These are phyloP conservation scores for Leishmania tropica DNA, from an alignment of 208 protist genomes.

Conservation along the genomic window DNA sequence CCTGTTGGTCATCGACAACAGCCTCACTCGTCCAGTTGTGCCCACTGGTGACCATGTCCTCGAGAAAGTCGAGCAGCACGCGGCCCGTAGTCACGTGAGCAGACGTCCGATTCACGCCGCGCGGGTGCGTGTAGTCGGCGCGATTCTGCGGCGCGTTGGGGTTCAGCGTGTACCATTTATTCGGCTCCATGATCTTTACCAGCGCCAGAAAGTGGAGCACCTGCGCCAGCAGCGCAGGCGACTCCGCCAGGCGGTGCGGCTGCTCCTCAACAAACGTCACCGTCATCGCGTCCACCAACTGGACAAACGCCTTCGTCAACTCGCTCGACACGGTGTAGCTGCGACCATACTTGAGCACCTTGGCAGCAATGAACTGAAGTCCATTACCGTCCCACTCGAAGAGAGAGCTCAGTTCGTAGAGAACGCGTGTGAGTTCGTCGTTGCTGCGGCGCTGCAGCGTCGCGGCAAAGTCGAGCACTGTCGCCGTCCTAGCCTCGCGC, in stretches of 20 bases:
- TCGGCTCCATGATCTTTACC: constrained; percentile 84
- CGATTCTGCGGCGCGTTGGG: constrained; percentile 69
- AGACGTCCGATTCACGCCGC: constrained; percentile 51
- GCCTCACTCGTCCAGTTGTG: constrained; percentile 5
- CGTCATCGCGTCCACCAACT: constrained; percentile 67
- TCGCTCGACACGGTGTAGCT: constrained; percentile 62
- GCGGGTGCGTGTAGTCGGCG: constrained; percentile 81
- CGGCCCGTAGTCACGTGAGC: constrained; percentile 63
- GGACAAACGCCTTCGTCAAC: constrained; percentile 63
- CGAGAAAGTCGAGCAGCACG: constrained; percentile 63
- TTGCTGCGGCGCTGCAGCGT: constrained; percentile 61
- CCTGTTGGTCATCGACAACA: background rate
- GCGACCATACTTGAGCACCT: constrained; percentile 71
- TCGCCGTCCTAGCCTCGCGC: constrained; percentile 63
- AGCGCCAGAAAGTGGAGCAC: constrained; percentile 86
- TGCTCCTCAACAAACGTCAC: constrained; percentile 64
- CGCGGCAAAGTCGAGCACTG: constrained; percentile 76
- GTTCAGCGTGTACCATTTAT: constrained; percentile 81
- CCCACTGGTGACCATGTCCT: constrained; percentile 31
- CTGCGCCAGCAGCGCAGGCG: constrained; percentile 56
- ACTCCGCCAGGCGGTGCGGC: constrained; percentile 64
- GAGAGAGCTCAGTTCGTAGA: constrained; percentile 70
- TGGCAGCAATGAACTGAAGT: constrained; percentile 63
- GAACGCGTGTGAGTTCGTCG: constrained; percentile 64
- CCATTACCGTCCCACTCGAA: constrained; percentile 75